phyloP scores from a whole-genome alignment of 2,329 filamentous ascomycete genomes.

The Dothideomycetidae sp. region DNA sequence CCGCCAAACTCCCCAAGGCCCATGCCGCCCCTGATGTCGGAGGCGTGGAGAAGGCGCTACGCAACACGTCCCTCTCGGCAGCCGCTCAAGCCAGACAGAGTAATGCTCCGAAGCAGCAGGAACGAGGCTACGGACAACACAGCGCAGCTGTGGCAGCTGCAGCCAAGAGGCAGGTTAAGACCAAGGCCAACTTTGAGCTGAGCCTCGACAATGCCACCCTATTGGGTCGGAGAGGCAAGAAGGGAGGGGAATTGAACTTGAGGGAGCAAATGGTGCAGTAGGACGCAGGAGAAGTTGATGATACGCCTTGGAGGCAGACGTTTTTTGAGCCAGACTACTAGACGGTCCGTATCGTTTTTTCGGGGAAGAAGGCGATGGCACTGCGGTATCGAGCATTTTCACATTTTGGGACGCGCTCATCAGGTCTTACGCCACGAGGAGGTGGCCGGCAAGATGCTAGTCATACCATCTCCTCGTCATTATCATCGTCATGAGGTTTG shows the following conservation, averaged over 20 bases:
- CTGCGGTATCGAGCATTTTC: no score
- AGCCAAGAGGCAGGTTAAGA: slow-evolving; percentile 63
- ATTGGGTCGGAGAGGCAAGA: slow-evolving; percentile 54
- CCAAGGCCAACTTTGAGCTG: slow-evolving; percentile 79
- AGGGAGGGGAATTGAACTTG: slow-evolving; percentile 33
- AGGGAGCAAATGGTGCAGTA: slow-evolving; percentile 27
- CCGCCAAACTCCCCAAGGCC: slow-evolving; percentile 53
- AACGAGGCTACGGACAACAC: slow-evolving; percentile 74
- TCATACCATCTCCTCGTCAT: no score
- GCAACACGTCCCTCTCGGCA: slow-evolving; percentile 61
- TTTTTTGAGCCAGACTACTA: no score
- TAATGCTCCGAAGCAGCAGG: slow-evolving; percentile 32
- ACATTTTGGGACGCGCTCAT: no score
- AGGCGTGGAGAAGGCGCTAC: slow-evolving; percentile 74
- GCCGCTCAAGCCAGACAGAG: slow-evolving; percentile 47
- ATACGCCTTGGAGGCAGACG: no score
- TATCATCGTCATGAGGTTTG: no score
- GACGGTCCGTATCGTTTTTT: no score
- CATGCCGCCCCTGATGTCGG: slow-evolving; percentile 46
- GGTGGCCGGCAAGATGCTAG: no score
- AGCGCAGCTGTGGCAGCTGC: slow-evolving; percentile 71
- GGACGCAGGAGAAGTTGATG: no score
- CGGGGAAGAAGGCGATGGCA: no score
- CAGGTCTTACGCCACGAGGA: no score
- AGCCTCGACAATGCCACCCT: slow-evolving; percentile 83